Conservation (phyloP, 2,329 filamentous ascomycete species). For the Colletotrichum scovillei region DNA sequence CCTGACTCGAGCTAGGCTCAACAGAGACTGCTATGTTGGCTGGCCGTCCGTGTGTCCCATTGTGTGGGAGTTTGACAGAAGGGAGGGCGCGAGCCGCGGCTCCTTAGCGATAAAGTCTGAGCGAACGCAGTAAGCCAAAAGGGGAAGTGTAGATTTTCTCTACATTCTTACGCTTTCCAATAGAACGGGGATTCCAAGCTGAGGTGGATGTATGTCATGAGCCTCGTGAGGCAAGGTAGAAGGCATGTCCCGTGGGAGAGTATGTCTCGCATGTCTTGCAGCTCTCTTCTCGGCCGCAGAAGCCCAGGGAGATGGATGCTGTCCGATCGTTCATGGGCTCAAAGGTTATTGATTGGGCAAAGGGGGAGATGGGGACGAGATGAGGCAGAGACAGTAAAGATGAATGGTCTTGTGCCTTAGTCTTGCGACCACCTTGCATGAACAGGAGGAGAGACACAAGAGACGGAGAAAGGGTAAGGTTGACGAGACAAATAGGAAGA, state of each 20-base stretch:
- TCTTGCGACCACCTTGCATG: conserved; percentile 23
- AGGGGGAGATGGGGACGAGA: conserved; percentile 9
- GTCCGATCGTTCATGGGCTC: not conserved
- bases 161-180: not conserved
- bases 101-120: conserved; percentile 10
- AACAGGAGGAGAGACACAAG: conserved; percentile 25
- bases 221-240: conserved; percentile 7
- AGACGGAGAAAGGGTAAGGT: conserved; percentile 13
- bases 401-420: not conserved
- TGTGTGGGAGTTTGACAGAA: conserved; percentile 6
- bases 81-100: conserved; percentile 22
- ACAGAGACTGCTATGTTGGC: conserved; percentile 1
- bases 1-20: not conserved
- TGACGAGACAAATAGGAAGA: conserved; percentile 9
- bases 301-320: conserved; percentile 26
- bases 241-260: not conserved
- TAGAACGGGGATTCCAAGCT: not conserved
- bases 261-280: conserved; percentile 27
- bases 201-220: not conserved
- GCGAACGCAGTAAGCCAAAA: not conserved
- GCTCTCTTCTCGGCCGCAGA: conserved; percentile 12
- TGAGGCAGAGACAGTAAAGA: conserved; percentile 22
- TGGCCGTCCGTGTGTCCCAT: conserved; percentile 8
- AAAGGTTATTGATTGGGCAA: conserved; percentile 8
- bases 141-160: conserved; percentile 8